Evolutionary conservation across 805 yeast species (phyloP).

Genomic region (Scheffersomyces stipitis): DNA sequence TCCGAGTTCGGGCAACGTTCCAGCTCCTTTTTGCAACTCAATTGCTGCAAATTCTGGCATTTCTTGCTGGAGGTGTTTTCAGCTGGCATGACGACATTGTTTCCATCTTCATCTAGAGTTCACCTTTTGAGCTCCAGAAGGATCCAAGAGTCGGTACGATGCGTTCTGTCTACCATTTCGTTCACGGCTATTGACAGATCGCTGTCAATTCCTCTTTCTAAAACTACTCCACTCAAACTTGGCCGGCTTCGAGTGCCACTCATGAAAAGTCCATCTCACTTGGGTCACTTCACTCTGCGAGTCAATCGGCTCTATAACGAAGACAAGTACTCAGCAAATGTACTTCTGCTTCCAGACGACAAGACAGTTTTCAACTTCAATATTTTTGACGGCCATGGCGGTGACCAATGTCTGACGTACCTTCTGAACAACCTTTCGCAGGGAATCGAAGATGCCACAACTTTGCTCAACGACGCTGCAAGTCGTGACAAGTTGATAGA

Average conservation of each 20-base stretch:
- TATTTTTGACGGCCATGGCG: slow-evolving; percentile 96
- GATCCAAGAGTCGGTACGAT: too few relatives aligned
- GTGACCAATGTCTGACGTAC: slow-evolving; percentile 67
- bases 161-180: slow-evolving; percentile 23
- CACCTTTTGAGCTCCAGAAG: too few relatives aligned
- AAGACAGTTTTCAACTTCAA: slow-evolving; percentile 57
- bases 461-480: slow-evolving; percentile 24
- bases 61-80: too few relatives aligned
- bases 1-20: too few relatives aligned
- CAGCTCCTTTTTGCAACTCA: too few relatives aligned
- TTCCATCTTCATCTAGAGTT: too few relatives aligned
- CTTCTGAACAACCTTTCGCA: slow-evolving; percentile 53
- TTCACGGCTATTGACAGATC: slow-evolving; percentile 27
- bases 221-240: slow-evolving; percentile 8
- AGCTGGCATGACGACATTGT: too few relatives aligned
- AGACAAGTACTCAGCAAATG: slow-evolving; percentile 70
- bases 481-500: slow-evolving; percentile 44
- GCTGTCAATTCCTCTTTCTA: slow-evolving; percentile 4
- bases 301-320: slow-evolving; percentile 79
- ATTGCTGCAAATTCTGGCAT: too few relatives aligned
- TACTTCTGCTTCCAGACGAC: slow-evolving; percentile 38
- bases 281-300: slow-evolving; percentile 79
- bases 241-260: slow-evolving; percentile 52
- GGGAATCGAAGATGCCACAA: slow-evolving; percentile 48
- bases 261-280: slow-evolving; percentile 63